Conservation (phyloP, 2,329 filamentous ascomycete species). For the Stemphylium vesicarium region DNA sequence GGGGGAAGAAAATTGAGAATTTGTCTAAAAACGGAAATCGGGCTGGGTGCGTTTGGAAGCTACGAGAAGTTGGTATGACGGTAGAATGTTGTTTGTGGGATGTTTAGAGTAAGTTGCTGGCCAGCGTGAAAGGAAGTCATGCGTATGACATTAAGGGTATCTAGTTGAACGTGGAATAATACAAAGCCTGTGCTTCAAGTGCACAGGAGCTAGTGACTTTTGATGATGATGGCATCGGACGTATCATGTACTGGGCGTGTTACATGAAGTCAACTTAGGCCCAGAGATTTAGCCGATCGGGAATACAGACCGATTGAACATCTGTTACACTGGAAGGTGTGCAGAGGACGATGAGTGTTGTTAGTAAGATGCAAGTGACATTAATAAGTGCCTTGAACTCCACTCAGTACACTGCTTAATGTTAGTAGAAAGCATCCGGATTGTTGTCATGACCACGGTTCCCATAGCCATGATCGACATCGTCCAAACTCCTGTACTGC, state of each 20-base stretch:
- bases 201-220: not conserved
- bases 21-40: not conserved
- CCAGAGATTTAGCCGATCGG: not conserved
- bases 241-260: not conserved
- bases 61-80: no score
- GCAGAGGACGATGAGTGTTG: not conserved
- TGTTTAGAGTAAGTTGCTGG: not conserved
- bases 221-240: not conserved
- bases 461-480: constrained; percentile 44
- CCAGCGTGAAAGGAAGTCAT: not conserved
- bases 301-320: not conserved
- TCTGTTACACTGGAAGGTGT: not conserved
- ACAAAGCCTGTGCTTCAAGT: not conserved
- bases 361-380: not conserved
- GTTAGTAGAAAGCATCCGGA: constrained; percentile 43
- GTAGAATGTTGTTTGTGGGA: not conserved
- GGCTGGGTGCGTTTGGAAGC: no score
- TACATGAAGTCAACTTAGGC: not conserved
- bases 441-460: constrained; percentile 41
- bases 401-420: not conserved
- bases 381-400: not conserved
- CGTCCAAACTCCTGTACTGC: constrained; percentile 54
- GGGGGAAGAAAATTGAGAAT: not conserved
- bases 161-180: not conserved
- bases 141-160: constrained; percentile 3